Evolutionary conservation across 108 stramenopile species (phyloP).

Genomic region (Pseudonitzschia multiseries): DNA sequence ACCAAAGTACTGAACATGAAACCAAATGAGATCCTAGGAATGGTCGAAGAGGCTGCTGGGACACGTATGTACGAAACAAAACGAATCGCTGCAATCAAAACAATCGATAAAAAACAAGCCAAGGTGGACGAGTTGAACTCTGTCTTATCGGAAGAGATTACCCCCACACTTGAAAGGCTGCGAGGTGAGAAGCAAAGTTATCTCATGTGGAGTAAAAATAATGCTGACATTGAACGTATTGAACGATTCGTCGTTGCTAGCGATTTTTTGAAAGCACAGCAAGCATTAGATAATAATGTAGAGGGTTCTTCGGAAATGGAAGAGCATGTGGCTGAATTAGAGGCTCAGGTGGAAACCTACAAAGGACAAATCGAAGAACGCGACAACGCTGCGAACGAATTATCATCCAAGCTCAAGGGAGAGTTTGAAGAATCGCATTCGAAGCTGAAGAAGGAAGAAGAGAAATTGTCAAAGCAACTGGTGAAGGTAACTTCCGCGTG

Average conservation of each 20-base stretch:
- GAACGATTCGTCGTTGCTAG: constrained; percentile 92
- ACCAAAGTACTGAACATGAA: constrained; percentile 99
- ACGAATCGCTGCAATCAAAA: constrained; percentile 91
- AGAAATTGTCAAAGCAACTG: constrained; percentile 89
- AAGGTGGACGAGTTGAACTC: constrained; percentile 97
- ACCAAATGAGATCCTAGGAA: constrained; percentile 96
- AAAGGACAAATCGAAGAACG: constrained; percentile 54
- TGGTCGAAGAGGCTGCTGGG: constrained; percentile 99
- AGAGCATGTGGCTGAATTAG: constrained; percentile 52
- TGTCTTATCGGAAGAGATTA: constrained; percentile 95
- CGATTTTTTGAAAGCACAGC: constrained; percentile 73
- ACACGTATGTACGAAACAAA: constrained; percentile 99
- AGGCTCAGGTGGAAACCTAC: constrained; percentile 42
- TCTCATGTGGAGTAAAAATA: constrained; percentile 93
- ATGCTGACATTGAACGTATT: constrained; percentile 93
- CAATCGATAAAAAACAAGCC: constrained; percentile 97
- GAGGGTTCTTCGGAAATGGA: constrained; percentile 69
- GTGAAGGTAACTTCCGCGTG: constrained; percentile 88
- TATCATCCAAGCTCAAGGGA: constrained; percentile 55
- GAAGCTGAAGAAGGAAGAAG: constrained; percentile 59
- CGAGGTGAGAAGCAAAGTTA: constrained; percentile 95
- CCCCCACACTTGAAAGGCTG: constrained; percentile 93
- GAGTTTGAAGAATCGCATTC: constrained; percentile 62
- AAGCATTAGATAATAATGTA: constrained; percentile 54
- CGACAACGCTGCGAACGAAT: constrained; percentile 58